Evolutionary conservation across 2,329 filamentous ascomycete species (phyloP).

Genomic region (Ophiobolus disseminans): DNA sequence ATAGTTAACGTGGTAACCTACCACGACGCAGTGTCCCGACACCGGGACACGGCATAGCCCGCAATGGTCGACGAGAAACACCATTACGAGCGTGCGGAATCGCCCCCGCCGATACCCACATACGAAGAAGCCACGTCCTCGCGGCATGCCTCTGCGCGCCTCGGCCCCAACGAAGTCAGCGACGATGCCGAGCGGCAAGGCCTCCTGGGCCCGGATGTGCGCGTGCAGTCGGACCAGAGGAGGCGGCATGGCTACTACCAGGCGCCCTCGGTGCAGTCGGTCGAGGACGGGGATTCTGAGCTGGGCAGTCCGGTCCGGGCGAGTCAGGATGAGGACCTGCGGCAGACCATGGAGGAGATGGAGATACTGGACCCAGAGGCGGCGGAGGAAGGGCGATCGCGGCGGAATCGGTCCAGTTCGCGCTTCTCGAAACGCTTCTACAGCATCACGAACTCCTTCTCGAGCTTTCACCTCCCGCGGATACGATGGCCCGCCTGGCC

Average conservation of each 20-base stretch:
- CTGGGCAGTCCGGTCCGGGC: conserved; percentile 61
- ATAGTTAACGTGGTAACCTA: neutral
- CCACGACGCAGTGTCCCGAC: conserved; percentile 7
- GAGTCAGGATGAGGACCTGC: conserved; percentile 64
- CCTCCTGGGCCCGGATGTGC: conserved; percentile 65
- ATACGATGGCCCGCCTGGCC: conserved; percentile 45
- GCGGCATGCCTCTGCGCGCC: conserved; percentile 56
- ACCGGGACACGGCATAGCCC: conserved; percentile 20
- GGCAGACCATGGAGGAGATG: conserved; percentile 83
- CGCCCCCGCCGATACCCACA: conserved; percentile 72
- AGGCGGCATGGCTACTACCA: conserved; percentile 65
- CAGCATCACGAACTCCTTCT: conserved; percentile 64
- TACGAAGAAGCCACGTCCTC: conserved; percentile 81
- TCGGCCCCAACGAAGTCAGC: conserved; percentile 66
- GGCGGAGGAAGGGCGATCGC: conserved; percentile 37
- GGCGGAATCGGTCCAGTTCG: conserved; percentile 42
- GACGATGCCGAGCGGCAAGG: conserved; percentile 79
- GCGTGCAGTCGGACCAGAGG: conserved; percentile 37
- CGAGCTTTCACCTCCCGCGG: conserved; percentile 60
- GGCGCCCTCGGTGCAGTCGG: conserved; percentile 83
- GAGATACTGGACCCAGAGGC: conserved; percentile 48
- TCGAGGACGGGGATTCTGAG: conserved; percentile 64
- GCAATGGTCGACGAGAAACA: conserved; percentile 52
- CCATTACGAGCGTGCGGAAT: conserved; percentile 54
- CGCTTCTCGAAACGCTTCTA: conserved; percentile 64